phyloP scores from a whole-genome alignment of 345 rosid genomes.

The Salix arbutifolia region DNA sequence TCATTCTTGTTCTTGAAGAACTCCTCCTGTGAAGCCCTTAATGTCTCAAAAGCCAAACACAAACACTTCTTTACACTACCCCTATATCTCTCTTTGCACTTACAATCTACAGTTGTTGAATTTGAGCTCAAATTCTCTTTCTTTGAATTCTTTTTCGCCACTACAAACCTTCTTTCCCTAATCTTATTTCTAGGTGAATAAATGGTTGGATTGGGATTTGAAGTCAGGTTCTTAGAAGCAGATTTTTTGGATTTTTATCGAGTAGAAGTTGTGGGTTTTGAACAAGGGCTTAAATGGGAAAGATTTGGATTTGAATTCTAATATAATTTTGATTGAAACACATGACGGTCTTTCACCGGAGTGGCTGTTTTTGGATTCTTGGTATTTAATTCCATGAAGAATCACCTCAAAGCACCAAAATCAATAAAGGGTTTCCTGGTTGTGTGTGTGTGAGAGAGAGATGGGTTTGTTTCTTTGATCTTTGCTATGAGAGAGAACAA shows the following conservation, averaged over 20 bases:
- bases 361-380: constrained; percentile 43
- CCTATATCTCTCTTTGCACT: constrained; percentile 52
- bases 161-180: constrained; percentile 71
- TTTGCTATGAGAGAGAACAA: constrained; percentile 1
- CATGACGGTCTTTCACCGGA: constrained; percentile 53
- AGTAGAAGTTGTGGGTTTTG: constrained; percentile 37
- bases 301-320: constrained; percentile 84
- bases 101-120: constrained; percentile 45
- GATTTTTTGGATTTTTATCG: constrained; percentile 43
- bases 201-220: constrained; percentile 16
- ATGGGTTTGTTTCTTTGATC: constrained; percentile 5
- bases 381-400: constrained; percentile 43
- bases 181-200: constrained; percentile 66
- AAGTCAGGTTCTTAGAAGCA: constrained; percentile 26
- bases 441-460: neutral
- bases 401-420: neutral
- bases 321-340: constrained; percentile 22
- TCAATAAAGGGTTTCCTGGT: neutral
- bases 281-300: constrained; percentile 37
- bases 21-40: constrained; percentile 84
- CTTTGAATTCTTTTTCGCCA: constrained; percentile 65
- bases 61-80: constrained; percentile 63
- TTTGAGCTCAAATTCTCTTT: constrained; percentile 36
- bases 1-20: constrained; percentile 44
- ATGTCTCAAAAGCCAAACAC: constrained; percentile 71